A percentile compares a stretch with the other conserved stretches of the same genome.
Evolutionary conservation across 192 early-diverging fungal species (phyloP).

Genomic region (Backusella westeae): DNA sequence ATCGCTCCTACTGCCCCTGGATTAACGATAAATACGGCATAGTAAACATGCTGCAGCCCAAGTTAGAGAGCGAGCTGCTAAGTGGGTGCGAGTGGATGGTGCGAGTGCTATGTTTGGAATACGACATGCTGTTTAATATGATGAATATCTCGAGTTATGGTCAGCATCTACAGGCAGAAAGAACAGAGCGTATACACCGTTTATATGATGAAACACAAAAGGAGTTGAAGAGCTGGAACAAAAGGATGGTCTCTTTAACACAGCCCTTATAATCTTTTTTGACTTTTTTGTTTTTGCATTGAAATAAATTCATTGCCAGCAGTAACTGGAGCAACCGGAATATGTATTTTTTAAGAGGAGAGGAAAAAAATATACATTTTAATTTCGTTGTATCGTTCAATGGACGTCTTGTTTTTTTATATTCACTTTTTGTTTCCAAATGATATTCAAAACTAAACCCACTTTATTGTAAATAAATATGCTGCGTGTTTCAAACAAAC

Average conservation of each 20-base stretch:
- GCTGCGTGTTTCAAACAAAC: background rate
- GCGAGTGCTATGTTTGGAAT: background rate
- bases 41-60: background rate
- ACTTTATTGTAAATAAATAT: background rate
- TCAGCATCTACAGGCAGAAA: background rate
- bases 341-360: background rate
- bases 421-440: background rate
- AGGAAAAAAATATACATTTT: background rate
- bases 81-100: background rate
- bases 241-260: background rate
- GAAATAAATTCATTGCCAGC: background rate
- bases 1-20: background rate
- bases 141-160: background rate
- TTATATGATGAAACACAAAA: constrained; percentile 1
- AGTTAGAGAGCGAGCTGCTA: background rate
- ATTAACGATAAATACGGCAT: background rate
- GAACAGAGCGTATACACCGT: background rate
- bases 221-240: background rate
- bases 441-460: background rate
- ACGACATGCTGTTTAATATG: background rate
- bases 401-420: background rate
- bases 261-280: background rate
- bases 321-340: background rate
- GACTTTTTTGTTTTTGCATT: background rate
- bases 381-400: background rate